phyloP scores from a whole-genome alignment of 2,329 filamentous ascomycete species.

The Penicillium sp. region DNA sequence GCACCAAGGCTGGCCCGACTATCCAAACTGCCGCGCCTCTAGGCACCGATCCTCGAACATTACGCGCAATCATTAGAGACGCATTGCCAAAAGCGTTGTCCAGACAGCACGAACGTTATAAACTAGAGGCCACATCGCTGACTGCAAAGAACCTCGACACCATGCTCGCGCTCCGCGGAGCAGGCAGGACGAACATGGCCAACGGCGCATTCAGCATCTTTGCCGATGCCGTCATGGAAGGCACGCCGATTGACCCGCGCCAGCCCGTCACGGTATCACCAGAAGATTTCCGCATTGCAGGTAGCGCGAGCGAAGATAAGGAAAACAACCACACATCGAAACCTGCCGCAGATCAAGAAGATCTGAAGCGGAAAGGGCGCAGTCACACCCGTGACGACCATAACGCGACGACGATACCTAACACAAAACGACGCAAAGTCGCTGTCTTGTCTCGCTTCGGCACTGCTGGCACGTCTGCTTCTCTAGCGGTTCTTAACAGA shows the following conservation, averaged over 20 bases:
- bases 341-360: constrained; percentile 10
- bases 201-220: constrained; percentile 79
- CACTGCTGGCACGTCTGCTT: constrained; percentile 42
- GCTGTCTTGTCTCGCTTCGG: constrained; percentile 70
- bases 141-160: constrained; percentile 68
- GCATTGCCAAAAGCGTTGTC: constrained; percentile 81
- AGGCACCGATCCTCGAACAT: constrained; percentile 53
- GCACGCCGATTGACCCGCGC: constrained; percentile 49
- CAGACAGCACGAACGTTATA: constrained; percentile 66
- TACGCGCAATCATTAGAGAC: constrained; percentile 69
- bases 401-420: constrained; percentile 15
- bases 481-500: constrained; percentile 40
- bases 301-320: constrained; percentile 17
- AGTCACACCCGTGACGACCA: background rate
- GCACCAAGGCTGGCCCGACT: constrained; percentile 29
- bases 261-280: constrained; percentile 31
- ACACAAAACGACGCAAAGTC: constrained; percentile 56
- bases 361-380: constrained; percentile 15
- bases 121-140: constrained; percentile 64
- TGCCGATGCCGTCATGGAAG: constrained; percentile 56
- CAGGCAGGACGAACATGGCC: constrained; percentile 66
- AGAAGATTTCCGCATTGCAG: constrained; percentile 27
- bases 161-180: constrained; percentile 65
- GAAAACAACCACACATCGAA: constrained; percentile 15
- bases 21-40: background rate